Base-by-base conservation (phyloP, 2,329 filamentous ascomycete genomes). In the Hymenoscyphus scutula region DNA sequence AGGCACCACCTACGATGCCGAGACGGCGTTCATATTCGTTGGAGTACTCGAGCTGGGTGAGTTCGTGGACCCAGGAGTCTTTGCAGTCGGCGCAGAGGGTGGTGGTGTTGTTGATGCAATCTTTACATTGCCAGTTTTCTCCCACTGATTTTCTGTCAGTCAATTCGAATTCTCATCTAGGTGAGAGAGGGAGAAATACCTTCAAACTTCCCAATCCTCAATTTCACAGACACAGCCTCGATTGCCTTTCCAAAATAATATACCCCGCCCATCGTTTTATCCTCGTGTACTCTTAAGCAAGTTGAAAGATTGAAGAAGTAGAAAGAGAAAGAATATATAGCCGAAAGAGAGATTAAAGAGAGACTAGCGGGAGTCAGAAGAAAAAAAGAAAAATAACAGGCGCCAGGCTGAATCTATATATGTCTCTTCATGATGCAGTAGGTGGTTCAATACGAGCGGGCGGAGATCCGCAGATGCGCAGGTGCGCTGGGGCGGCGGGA, bases 81-180 rank as follows among this genome's bases (percentile, higher is more conserved):
- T 32, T 56, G 54, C 54, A 56, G 32, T 56, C 54, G 29, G 29
- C 54, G 54, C 54, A 56, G 54, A 56, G 54, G 10, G 27, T 8
- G 54, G 17, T 10, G 7, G 15, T 5, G 32, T 23, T 37, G n/a
- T 11, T n/a, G 5, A 17, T 15, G 32, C 54, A 56, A 32, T n/a
- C 32, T 37, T 25, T 15, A 37, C 54, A 56, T 38, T 56, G 27
- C 54, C 54, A 56, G 54, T 56, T 32, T 25, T 38, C 54, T 17
- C 54, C 54, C 19, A 56, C 54, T 56, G n/a, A 30, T 38, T 23
- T 30, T 56, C 25, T 6, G 54, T 38, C 23, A 38, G 54, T 1
- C 19, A 13, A 1, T 25, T 11, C 23, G 7, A 5, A 15, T 41
- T 3, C 1, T 3, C 4, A 19, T 17, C 6, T 1, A 41, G 17